Conservation (phyloP, 2,329 filamentous ascomycete species). For the Aspergillus costaricaensis region DNA sequence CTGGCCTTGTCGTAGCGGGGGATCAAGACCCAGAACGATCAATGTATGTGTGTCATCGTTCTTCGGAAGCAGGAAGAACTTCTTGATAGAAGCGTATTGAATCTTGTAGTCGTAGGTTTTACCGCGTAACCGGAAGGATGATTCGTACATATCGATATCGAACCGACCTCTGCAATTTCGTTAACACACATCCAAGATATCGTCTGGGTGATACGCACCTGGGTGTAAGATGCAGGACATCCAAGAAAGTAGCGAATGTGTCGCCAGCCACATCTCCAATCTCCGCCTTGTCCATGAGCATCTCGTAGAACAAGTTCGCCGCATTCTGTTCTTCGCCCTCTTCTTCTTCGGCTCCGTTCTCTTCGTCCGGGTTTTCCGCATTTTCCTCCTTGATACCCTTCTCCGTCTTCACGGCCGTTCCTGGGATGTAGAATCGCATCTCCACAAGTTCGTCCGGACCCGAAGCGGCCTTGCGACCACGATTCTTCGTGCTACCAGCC, state of each 20-base stretch:
- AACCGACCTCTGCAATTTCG: conserved; percentile 77
- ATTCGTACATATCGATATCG: conserved; percentile 99
- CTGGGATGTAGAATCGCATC: conserved; percentile 98
- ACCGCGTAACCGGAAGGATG: conserved; percentile 91
- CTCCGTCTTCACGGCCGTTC: conserved; percentile 72
- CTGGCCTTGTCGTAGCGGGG: conserved; percentile 92
- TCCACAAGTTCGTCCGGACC: conserved; percentile 92
- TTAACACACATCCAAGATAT: conserved; percentile 20
- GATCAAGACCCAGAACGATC: conserved; percentile 91
- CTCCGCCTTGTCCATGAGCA: conserved; percentile 95
- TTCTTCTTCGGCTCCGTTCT: conserved; percentile 68
- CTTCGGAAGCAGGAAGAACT: conserved; percentile 97
- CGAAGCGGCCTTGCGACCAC: conserved; percentile 86
- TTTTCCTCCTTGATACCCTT: conserved; percentile 63
- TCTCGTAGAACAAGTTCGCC: conserved; percentile 96
- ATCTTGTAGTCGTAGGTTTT: conserved; percentile 99
- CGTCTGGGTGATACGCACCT: conserved; percentile 55
- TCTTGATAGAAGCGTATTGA: conserved; percentile 95
- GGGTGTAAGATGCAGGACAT: conserved; percentile 94
- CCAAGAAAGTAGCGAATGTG: conserved; percentile 94
- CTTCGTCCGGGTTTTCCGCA: conserved; percentile 66
- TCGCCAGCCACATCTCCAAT: conserved; percentile 99
- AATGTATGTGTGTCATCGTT: conserved; percentile 97
- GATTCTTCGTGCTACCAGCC: conserved; percentile 68
- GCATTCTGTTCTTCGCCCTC: conserved; percentile 87